phyloP scores from a whole-genome alignment of 2,329 filamentous ascomycete genomes.

The Fonsecaea erecta region DNA sequence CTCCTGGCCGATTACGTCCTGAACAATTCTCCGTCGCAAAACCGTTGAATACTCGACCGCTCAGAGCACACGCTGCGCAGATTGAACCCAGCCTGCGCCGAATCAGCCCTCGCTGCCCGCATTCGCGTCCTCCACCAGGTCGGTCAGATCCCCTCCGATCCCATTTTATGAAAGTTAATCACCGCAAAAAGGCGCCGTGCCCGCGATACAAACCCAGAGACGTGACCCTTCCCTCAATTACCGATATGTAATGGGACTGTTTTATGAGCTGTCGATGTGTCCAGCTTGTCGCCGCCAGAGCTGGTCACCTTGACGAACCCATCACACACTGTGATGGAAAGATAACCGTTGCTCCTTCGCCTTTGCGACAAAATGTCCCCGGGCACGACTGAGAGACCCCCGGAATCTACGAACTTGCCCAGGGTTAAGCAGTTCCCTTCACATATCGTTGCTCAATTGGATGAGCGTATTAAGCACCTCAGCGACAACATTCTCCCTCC shows the following conservation, averaged over 20 bases:
- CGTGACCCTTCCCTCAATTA: neutral
- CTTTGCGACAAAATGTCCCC: slow-evolving; percentile 35
- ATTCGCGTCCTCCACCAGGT: neutral
- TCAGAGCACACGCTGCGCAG: neutral
- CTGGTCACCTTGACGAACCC: slow-evolving; percentile 22
- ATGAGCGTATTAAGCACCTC: slow-evolving; percentile 46
- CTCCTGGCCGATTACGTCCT: neutral
- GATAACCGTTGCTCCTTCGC: slow-evolving; percentile 16
- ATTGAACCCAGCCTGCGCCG: neutral
- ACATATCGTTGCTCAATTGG: slow-evolving; percentile 26
- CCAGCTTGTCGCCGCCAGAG: slow-evolving; percentile 14
- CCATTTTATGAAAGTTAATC: slow-evolving; percentile 3
- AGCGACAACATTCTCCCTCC: slow-evolving; percentile 50
- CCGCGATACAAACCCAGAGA: neutral
- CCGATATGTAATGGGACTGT: slow-evolving; percentile 12
- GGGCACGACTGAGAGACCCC: slow-evolving; percentile 26
- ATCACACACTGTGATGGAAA: slow-evolving; percentile 29
- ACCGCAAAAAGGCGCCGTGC: neutral
- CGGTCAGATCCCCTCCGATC: slow-evolving; percentile 1
- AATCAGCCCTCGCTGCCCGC: neutral
- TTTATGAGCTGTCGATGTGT: slow-evolving; percentile 22
- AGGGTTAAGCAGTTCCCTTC: slow-evolving; percentile 12
- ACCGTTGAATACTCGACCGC: neutral
- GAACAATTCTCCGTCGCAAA: neutral
- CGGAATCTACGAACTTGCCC: slow-evolving; percentile 22